A percentile compares a stretch with the other conserved stretches of the same genome.
Evolutionary conservation across 1,139 yeast species (phyloP).

Genomic region (Blastobotrys elegans): DNA sequence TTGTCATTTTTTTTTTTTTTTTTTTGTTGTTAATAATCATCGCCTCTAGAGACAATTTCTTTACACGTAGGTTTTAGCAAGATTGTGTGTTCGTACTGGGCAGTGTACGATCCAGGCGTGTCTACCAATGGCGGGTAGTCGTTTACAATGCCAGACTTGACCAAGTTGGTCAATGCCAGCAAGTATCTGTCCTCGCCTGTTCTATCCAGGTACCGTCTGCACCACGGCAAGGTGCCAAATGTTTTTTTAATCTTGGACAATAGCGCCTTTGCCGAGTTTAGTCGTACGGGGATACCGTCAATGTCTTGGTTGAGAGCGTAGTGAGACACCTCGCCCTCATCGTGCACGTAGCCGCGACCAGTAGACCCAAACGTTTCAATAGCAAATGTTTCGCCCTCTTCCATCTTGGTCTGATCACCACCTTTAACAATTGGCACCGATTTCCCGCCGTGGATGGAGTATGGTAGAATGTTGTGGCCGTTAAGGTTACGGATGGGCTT

Average conservation of each 20-base stretch:
- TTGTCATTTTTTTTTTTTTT: background rate
- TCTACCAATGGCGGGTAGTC: constrained; percentile 98
- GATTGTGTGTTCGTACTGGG: constrained; percentile 93
- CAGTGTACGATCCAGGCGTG: constrained; percentile 80
- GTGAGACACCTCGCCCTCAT: constrained; percentile 92
- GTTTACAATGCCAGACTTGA: constrained; percentile 77
- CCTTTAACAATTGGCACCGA: constrained; percentile 93
- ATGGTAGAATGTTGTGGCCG: constrained; percentile 89
- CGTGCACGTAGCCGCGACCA: constrained; percentile 83
- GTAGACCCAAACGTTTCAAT: constrained; percentile 98
- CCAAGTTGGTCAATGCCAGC: constrained; percentile 82
- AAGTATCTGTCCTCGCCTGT: constrained; percentile 88
- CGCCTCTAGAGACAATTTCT: constrained; percentile 94
- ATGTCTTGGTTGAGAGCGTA: constrained; percentile 62
- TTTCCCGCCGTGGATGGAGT: constrained; percentile 87
- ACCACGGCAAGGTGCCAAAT: constrained; percentile 94
- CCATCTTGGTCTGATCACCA: constrained; percentile 95
- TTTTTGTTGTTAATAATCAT: constrained; percentile 49
- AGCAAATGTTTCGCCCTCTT: constrained; percentile 97
- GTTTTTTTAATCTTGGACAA: constrained; percentile 64
- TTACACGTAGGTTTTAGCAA: constrained; percentile 85
- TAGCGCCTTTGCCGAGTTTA: constrained; percentile 64
- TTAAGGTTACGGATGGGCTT: constrained; percentile 87
- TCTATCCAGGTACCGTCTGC: constrained; percentile 90
- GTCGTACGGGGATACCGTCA: constrained; percentile 48